These are phyloP conservation scores for Eutypa lata DNA, from an alignment of 2,329 filamentous ascomycete genomes.

Conservation along the genomic window DNA sequence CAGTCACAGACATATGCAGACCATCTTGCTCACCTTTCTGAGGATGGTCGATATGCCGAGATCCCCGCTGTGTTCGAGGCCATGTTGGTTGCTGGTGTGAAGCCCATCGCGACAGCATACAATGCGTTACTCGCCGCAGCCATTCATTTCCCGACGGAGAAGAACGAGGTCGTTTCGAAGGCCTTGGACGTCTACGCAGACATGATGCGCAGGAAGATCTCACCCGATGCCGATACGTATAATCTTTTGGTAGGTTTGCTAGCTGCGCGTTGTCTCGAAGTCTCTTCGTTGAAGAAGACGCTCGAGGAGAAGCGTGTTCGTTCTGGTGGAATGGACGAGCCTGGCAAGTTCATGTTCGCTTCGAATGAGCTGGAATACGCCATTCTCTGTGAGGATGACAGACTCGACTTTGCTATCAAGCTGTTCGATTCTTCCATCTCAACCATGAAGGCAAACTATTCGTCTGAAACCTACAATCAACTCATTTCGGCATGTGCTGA, in stretches of 20 bases:
- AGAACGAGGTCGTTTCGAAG: constrained; percentile 82
- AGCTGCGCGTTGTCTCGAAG: constrained; percentile 75
- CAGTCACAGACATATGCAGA: constrained; percentile 72
- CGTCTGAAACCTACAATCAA: constrained; percentile 78
- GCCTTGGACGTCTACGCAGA: constrained; percentile 93
- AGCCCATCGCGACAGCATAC: constrained; percentile 82
- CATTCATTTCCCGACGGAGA: constrained; percentile 74
- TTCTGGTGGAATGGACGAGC: constrained; percentile 68
- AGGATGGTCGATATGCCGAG: constrained; percentile 73
- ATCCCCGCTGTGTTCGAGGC: constrained; percentile 89
- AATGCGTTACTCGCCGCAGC: constrained; percentile 85
- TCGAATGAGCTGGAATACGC: constrained; percentile 85
- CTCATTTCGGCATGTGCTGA: constrained; percentile 86
- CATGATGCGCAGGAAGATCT: constrained; percentile 84
- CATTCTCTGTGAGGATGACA: constrained; percentile 83
- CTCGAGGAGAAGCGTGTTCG: constrained; percentile 81
- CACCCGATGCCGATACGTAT: constrained; percentile 82
- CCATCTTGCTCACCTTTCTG: constrained; percentile 72
- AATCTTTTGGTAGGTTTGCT: constrained; percentile 82
- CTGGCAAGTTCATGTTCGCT: constrained; percentile 70
- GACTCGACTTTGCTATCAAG: constrained; percentile 78
- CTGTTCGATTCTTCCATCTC: constrained; percentile 76
- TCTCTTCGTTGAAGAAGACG: constrained; percentile 66
- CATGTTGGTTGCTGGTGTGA: constrained; percentile 78
- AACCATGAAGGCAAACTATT: constrained; percentile 62